Conservation (phyloP, 1,139 yeast genomes). For the Yamadazyma diospyri region DNA sequence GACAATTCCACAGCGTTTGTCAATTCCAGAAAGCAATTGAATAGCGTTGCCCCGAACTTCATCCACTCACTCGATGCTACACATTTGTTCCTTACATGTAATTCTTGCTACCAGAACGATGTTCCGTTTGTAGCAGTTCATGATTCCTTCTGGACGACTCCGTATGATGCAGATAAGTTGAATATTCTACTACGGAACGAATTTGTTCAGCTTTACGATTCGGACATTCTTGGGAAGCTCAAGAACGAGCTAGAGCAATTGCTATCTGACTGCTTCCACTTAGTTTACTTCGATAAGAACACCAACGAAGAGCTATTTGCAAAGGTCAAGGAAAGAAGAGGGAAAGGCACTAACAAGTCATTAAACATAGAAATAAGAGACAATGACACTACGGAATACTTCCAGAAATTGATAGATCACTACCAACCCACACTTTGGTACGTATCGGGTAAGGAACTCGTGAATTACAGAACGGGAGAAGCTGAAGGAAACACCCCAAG, state of each 20-base stretch:
- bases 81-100: constrained; percentile 89
- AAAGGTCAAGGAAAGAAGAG: background rate
- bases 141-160: constrained; percentile 98
- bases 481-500: too few relatives aligned
- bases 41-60: constrained; percentile 44
- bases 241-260: constrained; percentile 25
- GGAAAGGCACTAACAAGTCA: constrained; percentile 9
- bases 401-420: constrained; percentile 14
- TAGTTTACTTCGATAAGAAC: constrained; percentile 30
- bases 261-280: constrained; percentile 26
- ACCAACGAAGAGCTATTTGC: constrained; percentile 18
- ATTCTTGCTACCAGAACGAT: constrained; percentile 61
- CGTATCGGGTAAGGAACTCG: constrained; percentile 6
- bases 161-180: constrained; percentile 74
- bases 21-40: constrained; percentile 29
- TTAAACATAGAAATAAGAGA: constrained; percentile 16
- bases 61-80: constrained; percentile 80
- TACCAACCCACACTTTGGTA: constrained; percentile 23
- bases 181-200: constrained; percentile 60
- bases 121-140: constrained; percentile 92
- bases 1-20: constrained; percentile 21
- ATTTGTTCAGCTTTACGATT: constrained; percentile 32
- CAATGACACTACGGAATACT: constrained; percentile 5
- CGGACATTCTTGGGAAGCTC: constrained; percentile 24
- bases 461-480: background rate